Evolutionary conservation across 768 basidiomycete genomes (phyloP).

Genomic region (Leccinum obscurum): DNA sequence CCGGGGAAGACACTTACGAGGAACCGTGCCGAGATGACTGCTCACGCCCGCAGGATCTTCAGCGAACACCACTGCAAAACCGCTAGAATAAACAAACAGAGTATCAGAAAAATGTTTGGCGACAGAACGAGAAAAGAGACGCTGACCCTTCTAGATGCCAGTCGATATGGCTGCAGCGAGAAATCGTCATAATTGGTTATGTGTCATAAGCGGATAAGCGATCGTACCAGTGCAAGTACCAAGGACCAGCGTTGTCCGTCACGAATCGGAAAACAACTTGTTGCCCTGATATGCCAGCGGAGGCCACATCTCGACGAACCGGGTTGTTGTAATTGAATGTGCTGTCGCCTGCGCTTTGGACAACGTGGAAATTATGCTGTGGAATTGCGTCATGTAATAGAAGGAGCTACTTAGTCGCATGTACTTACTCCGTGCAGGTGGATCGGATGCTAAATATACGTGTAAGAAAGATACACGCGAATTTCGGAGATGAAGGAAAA

Average conservation of each 20-base stretch:
- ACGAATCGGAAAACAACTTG: constrained; percentile 54
- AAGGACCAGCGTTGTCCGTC: constrained; percentile 65
- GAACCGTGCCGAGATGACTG: constrained; percentile 15
- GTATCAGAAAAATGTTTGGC: not conserved
- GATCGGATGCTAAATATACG: constrained; percentile 25
- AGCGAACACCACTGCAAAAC: constrained; percentile 29
- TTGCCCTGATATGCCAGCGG: constrained; percentile 35
- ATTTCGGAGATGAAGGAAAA: not conserved
- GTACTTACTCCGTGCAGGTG: constrained; percentile 31
- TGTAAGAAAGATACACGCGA: constrained; percentile 2
- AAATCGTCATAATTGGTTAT: constrained; percentile 3
- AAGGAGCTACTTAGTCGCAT: not conserved
- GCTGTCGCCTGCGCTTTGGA: constrained; percentile 31
- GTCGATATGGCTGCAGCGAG: constrained; percentile 26
- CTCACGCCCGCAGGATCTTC: constrained; percentile 24
- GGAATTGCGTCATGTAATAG: constrained; percentile 1
- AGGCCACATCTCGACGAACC: constrained; percentile 32
- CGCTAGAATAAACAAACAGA: constrained; percentile 14
- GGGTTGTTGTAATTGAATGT: constrained; percentile 39
- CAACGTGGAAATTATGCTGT: constrained; percentile 38
- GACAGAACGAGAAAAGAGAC: not conserved
- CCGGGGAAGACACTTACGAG: constrained; percentile 12
- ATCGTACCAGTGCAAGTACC: constrained; percentile 44
- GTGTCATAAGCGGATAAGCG: not conserved
- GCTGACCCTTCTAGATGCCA: constrained; percentile 31